These are phyloP conservation scores for Echium plantagineum DNA, from an alignment of 257 asterid species.

Conservation along the genomic window DNA sequence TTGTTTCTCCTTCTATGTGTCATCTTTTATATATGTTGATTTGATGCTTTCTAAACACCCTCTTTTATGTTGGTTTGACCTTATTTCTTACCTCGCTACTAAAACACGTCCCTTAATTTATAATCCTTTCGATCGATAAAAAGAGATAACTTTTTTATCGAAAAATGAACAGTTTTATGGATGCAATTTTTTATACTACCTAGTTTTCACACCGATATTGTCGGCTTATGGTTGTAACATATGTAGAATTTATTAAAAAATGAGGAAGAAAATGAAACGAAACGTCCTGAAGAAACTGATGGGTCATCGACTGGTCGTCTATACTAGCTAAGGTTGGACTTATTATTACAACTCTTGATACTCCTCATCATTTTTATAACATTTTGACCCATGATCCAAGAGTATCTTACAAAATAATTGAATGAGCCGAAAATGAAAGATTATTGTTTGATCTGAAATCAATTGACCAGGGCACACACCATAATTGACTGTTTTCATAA, in stretches of 20 bases:
- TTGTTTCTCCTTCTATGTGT: constrained; percentile 4
- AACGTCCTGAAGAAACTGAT: constrained; percentile 17
- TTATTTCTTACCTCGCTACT: too few relatives aligned
- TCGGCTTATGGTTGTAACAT: neutral
- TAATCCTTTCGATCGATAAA: too few relatives aligned
- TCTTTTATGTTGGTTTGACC: too few relatives aligned
- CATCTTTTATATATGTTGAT: constrained; percentile 12
- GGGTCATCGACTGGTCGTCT: constrained; percentile 26
- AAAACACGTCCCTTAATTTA: too few relatives aligned
- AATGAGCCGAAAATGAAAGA: neutral
- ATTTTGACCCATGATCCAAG: constrained; percentile 20
- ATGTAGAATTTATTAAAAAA: constrained; percentile 3
- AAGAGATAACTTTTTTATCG: too few relatives aligned
- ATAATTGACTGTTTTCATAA: constrained; percentile 7
- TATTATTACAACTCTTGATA: neutral
- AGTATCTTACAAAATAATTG: neutral
- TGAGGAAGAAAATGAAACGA: constrained; percentile 37
- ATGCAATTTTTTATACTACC: constrained; percentile 7
- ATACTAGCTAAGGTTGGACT: constrained; percentile 12
- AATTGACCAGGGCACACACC: constrained; percentile 1
- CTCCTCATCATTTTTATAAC: constrained; percentile 4
- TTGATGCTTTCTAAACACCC: constrained; percentile 25
- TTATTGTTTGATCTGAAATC: neutral
- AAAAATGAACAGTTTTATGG: too few relatives aligned
- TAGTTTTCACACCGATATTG: constrained; percentile 8